phyloP scores from a whole-genome alignment of 106 monocot genomes.

The Triglochin maritima region DNA sequence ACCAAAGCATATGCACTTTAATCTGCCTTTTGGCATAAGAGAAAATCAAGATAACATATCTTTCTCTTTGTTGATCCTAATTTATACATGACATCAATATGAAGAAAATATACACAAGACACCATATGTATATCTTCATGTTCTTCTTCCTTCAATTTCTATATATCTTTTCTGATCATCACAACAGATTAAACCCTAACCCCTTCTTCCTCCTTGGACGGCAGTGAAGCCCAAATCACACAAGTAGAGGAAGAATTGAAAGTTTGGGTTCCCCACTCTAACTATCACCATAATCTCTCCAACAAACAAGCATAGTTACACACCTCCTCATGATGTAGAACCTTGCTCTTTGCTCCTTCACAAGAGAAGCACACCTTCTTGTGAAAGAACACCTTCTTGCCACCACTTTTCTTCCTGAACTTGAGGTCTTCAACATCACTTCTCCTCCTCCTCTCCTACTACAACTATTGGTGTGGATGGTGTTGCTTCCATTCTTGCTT shows the following conservation, averaged over 20 bases:
- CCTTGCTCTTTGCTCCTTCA: conserved; percentile 35
- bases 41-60: not conserved
- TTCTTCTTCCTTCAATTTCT: not conserved
- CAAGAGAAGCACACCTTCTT: conserved; percentile 24
- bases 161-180: not conserved
- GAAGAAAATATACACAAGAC: too few relatives aligned
- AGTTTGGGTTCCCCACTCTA: not conserved
- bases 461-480: not conserved
- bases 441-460: not conserved
- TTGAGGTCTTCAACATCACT: not conserved
- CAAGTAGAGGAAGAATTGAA: conserved; percentile 8
- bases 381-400: conserved; percentile 12
- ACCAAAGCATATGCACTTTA: not conserved
- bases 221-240: conserved; percentile 25
- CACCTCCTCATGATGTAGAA: conserved; percentile 49
- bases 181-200: not conserved
- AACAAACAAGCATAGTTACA: conserved; percentile 26
- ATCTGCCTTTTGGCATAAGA: not conserved
- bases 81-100: too few relatives aligned
- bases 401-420: not conserved
- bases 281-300: conserved; percentile 8
- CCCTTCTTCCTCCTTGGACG: conserved; percentile 25
- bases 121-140: not conserved
- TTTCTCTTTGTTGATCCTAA: not conserved
- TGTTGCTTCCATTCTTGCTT: conserved; percentile 3